phyloP scores from a whole-genome alignment of 2,329 filamentous ascomycete species.

The Talaromyces islandicus region DNA sequence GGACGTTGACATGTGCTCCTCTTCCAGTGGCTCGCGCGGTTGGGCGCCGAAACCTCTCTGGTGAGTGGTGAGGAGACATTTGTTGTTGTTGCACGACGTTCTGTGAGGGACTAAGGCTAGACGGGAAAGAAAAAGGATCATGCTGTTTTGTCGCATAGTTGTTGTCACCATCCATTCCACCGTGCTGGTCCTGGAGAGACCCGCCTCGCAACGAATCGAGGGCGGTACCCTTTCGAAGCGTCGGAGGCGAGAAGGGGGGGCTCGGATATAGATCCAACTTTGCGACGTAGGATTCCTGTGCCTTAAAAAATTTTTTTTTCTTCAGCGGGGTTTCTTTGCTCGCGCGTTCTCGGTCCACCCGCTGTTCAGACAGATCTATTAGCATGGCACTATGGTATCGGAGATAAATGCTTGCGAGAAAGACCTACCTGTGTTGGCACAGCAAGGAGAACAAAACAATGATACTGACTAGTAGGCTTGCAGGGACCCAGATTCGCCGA shows the following conservation, averaged over 20 bases:
- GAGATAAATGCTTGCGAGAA: not conserved
- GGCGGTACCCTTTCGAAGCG: conserved; percentile 48
- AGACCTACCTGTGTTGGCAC: not conserved
- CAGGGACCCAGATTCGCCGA: not conserved
- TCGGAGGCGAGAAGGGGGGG: conserved; percentile 59
- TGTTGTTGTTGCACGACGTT: conserved; percentile 44
- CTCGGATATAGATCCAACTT: conserved; percentile 62
- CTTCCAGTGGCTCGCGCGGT: conserved; percentile 10
- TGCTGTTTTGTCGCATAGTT: conserved; percentile 59
- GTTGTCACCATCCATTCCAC: conserved; percentile 74
- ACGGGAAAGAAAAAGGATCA: conserved; percentile 63
- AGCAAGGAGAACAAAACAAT: not conserved
- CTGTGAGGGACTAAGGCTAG: conserved; percentile 37
- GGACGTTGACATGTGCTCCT: conserved; percentile 15
- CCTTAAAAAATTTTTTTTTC: no score
- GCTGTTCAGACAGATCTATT: not conserved
- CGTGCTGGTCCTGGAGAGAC: conserved; percentile 46
- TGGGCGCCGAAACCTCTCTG: conserved; percentile 32
- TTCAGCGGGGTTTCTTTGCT: not conserved
- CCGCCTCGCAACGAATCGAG: conserved; percentile 54
- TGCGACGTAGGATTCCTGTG: conserved; percentile 25
- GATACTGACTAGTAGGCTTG: not conserved
- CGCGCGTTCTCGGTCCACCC: not conserved
- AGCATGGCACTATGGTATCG: not conserved
- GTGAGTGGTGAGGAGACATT: conserved; percentile 39